Conservation (phyloP, 106 monocot species). For the Dendrobium nobile region DNA sequence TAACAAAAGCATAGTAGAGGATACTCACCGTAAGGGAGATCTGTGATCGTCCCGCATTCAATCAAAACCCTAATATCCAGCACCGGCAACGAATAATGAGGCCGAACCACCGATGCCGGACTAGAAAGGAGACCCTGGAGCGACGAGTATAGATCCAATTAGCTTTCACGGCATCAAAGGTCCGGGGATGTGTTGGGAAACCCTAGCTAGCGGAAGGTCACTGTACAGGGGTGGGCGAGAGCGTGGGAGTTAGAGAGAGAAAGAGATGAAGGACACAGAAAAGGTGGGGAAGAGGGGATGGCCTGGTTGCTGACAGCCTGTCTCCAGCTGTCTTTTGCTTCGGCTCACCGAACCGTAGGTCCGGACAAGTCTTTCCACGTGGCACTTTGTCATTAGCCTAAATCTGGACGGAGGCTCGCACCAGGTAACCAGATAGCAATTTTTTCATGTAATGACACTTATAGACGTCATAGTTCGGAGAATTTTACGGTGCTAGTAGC, state of each 20-base stretch:
- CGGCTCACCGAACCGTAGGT: neutral
- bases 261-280: neutral
- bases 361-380: neutral
- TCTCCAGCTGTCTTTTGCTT: conserved; percentile 33
- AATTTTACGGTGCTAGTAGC: too few species aligned
- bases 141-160: conserved; percentile 19
- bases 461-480: too few species aligned
- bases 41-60: neutral
- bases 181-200: neutral
- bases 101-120: conserved; percentile 10
- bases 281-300: neutral
- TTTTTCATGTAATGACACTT: neutral
- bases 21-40: neutral
- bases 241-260: conserved; percentile 10
- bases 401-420: neutral
- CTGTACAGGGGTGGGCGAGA: neutral
- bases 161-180: neutral
- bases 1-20: neutral
- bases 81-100: neutral
- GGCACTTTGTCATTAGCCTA: neutral
- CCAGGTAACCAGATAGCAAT: neutral
- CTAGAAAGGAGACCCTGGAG: neutral
- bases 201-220: conserved; percentile 1
- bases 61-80: neutral
- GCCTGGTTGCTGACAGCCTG: conserved; percentile 41